A percentile compares a stretch with the other conserved stretches of the same genome.
Conservation (phyloP, 2,329 filamentous ascomycete genomes). For the Botryotinia globosa region DNA sequence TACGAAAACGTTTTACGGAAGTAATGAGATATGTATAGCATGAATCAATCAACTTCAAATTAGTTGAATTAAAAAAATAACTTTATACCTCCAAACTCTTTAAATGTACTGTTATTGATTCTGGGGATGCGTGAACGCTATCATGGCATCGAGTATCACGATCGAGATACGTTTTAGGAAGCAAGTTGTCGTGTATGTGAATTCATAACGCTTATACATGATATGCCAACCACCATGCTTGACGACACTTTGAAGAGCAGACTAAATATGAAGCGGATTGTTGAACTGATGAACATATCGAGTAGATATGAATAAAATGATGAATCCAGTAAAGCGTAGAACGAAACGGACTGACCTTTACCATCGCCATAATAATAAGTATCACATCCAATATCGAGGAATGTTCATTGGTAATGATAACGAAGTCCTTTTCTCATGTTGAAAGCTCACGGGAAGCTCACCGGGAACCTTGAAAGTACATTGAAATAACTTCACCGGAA, state of each 20-base stretch:
- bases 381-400: not conserved
- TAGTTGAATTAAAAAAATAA: conserved; percentile 19
- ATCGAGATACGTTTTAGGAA: not conserved
- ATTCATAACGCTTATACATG: not conserved
- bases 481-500: too few species aligned
- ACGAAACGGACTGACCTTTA: not conserved
- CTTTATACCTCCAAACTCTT: conserved; percentile 7
- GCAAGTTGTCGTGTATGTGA: not conserved
- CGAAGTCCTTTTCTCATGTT: not conserved
- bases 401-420: not conserved
- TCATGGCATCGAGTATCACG: not conserved
- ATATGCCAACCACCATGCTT: not conserved
- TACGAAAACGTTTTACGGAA: conserved; percentile 5
- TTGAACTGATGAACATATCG: not conserved
- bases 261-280: not conserved
- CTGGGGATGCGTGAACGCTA: not conserved
- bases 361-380: not conserved
- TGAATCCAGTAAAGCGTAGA: not conserved
- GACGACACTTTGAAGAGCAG: not conserved
- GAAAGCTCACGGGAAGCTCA: too few species aligned
- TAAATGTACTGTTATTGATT: not conserved
- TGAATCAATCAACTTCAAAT: conserved; percentile 1
- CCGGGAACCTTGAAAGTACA: too few species aligned
- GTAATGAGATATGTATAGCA: conserved; percentile 20
- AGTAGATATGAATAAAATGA: not conserved